A percentile compares a stretch with the other conserved stretches of the same genome.
phyloP scores from a whole-genome alignment of 1,284 basidiomycete genomes.

The Ceratobasidium sp. region DNA sequence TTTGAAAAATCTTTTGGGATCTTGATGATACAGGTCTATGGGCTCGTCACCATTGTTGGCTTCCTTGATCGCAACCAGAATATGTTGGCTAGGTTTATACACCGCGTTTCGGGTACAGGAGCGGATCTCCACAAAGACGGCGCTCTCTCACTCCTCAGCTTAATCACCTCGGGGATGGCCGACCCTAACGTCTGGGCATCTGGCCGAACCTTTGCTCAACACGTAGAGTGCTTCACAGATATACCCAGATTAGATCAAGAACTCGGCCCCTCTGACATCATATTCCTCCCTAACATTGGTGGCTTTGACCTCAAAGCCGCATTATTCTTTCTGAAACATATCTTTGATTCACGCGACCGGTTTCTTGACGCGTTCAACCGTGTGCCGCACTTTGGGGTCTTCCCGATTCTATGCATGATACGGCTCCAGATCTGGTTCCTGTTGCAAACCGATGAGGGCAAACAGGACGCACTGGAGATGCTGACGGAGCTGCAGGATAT shows the following conservation, averaged over 20 bases:
- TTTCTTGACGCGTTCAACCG: not conserved
- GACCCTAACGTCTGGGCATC: not conserved
- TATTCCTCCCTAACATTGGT: not conserved
- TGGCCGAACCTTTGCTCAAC: not conserved
- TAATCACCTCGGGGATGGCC: not conserved
- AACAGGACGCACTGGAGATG: no score
- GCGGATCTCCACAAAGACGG: not conserved
- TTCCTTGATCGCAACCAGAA: not conserved
- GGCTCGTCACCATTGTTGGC: not conserved
- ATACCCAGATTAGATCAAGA: not conserved
- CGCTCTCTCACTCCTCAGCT: not conserved
- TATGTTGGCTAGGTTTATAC: not conserved
- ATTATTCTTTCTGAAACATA: not conserved
- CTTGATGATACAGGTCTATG: conserved; percentile 1
- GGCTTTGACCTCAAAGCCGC: not conserved
- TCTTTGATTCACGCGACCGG: not conserved
- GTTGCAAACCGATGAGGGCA: no score
- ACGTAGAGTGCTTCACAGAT: not conserved
- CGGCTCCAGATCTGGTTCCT: not conserved
- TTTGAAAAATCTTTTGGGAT: not conserved
- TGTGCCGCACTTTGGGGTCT: not conserved
- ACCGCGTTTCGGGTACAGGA: not conserved
- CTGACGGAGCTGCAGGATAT: not conserved
- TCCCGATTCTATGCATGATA: not conserved
- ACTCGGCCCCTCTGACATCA: not conserved